Evolutionary conservation across 768 basidiomycete species (phyloP), one percentile per base, ranked within the genome.

Genomic region (Tricholoma terreum): DNA sequence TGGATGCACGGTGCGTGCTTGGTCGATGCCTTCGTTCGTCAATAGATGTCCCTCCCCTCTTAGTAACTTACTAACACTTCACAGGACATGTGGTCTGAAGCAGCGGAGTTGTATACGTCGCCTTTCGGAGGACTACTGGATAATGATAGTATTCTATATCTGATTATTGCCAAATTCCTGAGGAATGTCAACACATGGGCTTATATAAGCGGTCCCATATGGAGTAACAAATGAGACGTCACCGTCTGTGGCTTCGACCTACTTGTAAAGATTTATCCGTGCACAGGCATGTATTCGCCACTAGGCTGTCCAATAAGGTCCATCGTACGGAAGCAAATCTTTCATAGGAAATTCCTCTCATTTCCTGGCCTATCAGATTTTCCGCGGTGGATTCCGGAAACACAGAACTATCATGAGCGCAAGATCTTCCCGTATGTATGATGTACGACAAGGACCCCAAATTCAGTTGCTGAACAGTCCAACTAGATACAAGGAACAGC

Each of bases 391-490:
- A 67, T 65, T 33, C 70, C 77, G 60, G 78, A 80, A 56, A 64
- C 75, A 9, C 88, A 91, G 65, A 81, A 75, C 11, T 95, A 92
- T 66, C 85, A 85, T 65, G 93, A 96, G 66, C 80, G 83, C 60
- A 95, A 90, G 77, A 80, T 94, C 60, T 79, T 98, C 60, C 93
- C 92, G 94, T 97, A 71, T 68, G 92, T 80, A 49, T 59, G 51
- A n/a, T 21, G 22, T 56, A 54, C 55, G 45, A 54, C 55, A 55
- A 27, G 34, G 38, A 34, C 11, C 19, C n/a, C 14, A 36, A 54
- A 15, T 55, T 48, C 48, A 46, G 55, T 57, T 27, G 12, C 59
- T 58, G 48, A 58, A 50, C 22, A 45, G 50, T 55, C 59, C 45
- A 50, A 54, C 15, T 40, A 97, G 95, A 40, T 98, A 95, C 67